Evolutionary conservation across 2,329 filamentous ascomycete genomes (phyloP), one percentile per base, ranked within the genome.

Genomic region (Trichothecium roseum): DNA sequence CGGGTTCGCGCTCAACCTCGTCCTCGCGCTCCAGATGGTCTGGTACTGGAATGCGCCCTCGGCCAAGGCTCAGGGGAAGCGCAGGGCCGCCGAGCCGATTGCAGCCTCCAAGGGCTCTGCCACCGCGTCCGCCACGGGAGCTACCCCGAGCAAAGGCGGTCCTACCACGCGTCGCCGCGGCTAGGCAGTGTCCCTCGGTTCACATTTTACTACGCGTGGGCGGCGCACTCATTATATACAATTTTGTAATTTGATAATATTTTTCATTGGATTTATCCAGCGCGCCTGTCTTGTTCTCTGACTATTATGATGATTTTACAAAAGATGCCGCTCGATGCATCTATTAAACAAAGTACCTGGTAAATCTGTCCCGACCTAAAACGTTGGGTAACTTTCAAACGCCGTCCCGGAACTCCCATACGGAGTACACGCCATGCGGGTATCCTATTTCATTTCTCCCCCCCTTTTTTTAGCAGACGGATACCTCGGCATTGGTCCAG

Each of bases 11-110:
- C 74, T 98, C 48, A 98, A 98, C 60, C 69, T 79, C 39, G 72
- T 98, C 38, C 69, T 98, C 39, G 88, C 88, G 12, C 62, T 72
- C 28, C 91, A 98, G 66, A 91, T 98, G 82, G 55, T 94, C 18
- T 94, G 88, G 63, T 96, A 96, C 69, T 98, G 91, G 91, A 94
- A 95, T 52, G 63, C 69, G 7, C 71, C 72, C 8, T 66, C 70
- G 12, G 53, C 57, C 43, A 67, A 65, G 50, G 54, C 54, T 30
- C 59, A 60, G 48, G 56, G 54, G 37, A 68, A 68, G 54, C 54
- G 53, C 37, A 62, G 59, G 49, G 55, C 41, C 18, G n/a, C n/a
- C 20, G 37, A 44, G 8, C 47, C 55, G 9, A 38, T 53, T 18
- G 45, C 16, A 17, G 18, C 20, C 6, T 24, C 20, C 20, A 37